Percentiles rank a stretch among this genome's conserved stretches.
Evolutionary conservation across 2,329 filamentous ascomycete genomes (phyloP).

Genomic region (Dothistroma septosporum): DNA sequence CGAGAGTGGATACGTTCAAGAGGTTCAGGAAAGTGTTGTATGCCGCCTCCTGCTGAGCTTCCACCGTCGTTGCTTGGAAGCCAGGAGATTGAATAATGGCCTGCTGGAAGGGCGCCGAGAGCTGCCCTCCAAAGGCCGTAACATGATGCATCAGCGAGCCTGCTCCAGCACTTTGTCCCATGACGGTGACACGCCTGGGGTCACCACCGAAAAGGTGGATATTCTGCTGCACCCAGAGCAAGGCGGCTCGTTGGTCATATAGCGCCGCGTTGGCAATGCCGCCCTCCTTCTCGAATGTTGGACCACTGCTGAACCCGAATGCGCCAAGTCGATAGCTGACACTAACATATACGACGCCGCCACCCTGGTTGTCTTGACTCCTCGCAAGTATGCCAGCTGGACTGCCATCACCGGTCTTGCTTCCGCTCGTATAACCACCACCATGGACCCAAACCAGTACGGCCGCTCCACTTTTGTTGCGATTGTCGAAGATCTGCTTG

Average conservation of each 20-base stretch:
- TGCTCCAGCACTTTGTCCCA: slow-evolving; percentile 29
- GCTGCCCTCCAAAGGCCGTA: slow-evolving; percentile 64
- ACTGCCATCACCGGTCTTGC: slow-evolving; percentile 2
- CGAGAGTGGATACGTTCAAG: not conserved
- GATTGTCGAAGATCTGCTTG: slow-evolving; percentile 30
- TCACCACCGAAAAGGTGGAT: slow-evolving; percentile 29
- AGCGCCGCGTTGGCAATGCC: slow-evolving; percentile 49
- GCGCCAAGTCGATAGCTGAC: slow-evolving; percentile 48
- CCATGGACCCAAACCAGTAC: slow-evolving; percentile 43
- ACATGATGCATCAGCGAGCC: slow-evolving; percentile 74
- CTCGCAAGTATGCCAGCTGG: not conserved
- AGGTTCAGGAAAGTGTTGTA: slow-evolving; percentile 1
- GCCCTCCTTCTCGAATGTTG: slow-evolving; percentile 38
- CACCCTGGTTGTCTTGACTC: not conserved
- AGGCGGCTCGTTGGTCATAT: slow-evolving; percentile 51
- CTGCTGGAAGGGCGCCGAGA: slow-evolving; percentile 61
- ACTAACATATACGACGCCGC: slow-evolving; percentile 32
- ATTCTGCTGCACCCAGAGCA: slow-evolving; percentile 52
- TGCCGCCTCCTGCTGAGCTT: slow-evolving; percentile 28
- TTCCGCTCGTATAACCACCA: slow-evolving; percentile 30
- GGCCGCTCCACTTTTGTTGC: slow-evolving; percentile 11
- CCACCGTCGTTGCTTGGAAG: slow-evolving; percentile 37
- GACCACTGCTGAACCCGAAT: slow-evolving; percentile 47
- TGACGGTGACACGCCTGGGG: slow-evolving; percentile 22
- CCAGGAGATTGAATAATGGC: slow-evolving; percentile 50